phyloP scores from a whole-genome alignment of 345 rosid genomes.

The Eucalyptus erythrocorys region DNA sequence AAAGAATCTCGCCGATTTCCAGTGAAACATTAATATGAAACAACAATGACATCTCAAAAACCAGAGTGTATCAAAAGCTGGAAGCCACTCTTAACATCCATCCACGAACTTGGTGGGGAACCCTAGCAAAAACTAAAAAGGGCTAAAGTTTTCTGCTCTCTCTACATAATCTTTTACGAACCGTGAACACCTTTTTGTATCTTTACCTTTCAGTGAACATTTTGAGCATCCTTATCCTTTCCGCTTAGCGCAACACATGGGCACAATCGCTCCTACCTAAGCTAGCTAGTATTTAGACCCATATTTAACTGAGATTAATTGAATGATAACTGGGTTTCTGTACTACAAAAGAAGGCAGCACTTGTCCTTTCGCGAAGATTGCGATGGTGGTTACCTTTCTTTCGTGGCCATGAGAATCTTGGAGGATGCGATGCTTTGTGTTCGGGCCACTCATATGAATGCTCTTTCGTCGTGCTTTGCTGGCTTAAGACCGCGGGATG shows the following conservation, averaged over 20 bases:
- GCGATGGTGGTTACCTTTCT: too few relatives aligned
- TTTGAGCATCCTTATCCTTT: not conserved
- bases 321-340: not conserved
- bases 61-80: not conserved
- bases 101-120: not conserved
- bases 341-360: not conserved
- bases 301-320: not conserved
- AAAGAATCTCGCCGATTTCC: not conserved
- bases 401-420: too few relatives aligned
- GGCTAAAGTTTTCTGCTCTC: not conserved
- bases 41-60: not conserved
- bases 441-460: not conserved
- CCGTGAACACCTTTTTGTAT: not conserved
- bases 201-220: not conserved
- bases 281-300: not conserved
- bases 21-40: not conserved
- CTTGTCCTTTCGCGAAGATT: too few relatives aligned
- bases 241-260: not conserved
- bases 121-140: not conserved
- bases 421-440: not conserved
- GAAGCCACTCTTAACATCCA: not conserved
- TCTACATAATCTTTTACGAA: not conserved
- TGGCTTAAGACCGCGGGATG: not conserved
- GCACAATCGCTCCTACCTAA: not conserved
- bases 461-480: not conserved